phyloP scores from a whole-genome alignment of 768 basidiomycete genomes.

The Naganishia kalamii region DNA sequence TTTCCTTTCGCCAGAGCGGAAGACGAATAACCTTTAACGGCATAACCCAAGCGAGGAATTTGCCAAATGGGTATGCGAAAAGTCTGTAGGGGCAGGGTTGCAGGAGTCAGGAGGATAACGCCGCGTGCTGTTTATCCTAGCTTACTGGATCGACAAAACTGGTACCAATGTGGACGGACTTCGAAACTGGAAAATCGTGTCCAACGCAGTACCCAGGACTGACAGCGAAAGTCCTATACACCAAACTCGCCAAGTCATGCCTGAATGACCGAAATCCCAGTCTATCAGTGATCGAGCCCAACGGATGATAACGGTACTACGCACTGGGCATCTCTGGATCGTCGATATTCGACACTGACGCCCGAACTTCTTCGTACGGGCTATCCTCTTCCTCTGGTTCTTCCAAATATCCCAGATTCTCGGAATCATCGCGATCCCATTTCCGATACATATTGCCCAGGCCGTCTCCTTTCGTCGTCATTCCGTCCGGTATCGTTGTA shows the following conservation, averaged over 20 bases:
- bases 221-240: conserved; percentile 64
- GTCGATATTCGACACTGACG: conserved; percentile 95
- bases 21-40: conserved; percentile 63
- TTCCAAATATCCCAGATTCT: conserved; percentile 28
- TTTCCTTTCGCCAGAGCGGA: conserved; percentile 55
- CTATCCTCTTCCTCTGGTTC: conserved; percentile 67
- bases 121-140: conserved; percentile 1
- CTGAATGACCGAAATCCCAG: conserved; percentile 33
- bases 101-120: too few species aligned
- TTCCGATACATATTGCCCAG: conserved; percentile 32
- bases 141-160: conserved; percentile 67
- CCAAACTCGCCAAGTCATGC: conserved; percentile 90
- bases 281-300: background rate
- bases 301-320: background rate
- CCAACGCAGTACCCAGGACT: conserved; percentile 63
- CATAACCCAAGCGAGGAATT: conserved; percentile 70
- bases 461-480: conserved; percentile 44
- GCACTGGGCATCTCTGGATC: conserved; percentile 89
- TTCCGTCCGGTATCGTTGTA: conserved; percentile 44
- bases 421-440: conserved; percentile 33
- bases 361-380: conserved; percentile 92
- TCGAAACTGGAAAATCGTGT: conserved; percentile 93
- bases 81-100: too few species aligned
- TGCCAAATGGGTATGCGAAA: conserved; percentile 82
- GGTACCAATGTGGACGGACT: conserved; percentile 76